Evolutionary conservation across 2,329 filamentous ascomycete genomes (phyloP).

Genomic region (Fusarium tjaetaba): DNA sequence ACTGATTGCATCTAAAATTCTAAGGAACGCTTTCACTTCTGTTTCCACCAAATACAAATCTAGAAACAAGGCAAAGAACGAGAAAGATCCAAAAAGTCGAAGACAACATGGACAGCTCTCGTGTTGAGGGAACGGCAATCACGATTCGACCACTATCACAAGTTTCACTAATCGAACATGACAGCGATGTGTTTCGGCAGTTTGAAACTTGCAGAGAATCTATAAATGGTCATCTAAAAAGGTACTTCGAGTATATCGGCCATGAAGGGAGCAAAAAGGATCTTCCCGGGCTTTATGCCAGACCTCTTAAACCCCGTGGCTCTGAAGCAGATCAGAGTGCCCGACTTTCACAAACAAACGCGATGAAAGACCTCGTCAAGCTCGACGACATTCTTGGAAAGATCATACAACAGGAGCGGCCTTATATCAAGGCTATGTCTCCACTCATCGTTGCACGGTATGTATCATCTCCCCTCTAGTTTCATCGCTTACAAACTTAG

Average conservation of each 20-base stretch:
- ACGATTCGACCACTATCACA: rapidly evolving
- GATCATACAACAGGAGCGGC: background rate
- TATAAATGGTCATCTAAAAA: background rate
- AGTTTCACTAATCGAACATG: rapidly evolving
- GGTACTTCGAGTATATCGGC: background rate
- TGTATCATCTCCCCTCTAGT: rapidly evolving
- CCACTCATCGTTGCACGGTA: background rate
- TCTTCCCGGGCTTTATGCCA: background rate
- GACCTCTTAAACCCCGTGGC: rapidly evolving
- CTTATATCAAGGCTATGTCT: background rate
- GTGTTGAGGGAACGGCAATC: rapidly evolving
- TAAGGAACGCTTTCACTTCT: background rate
- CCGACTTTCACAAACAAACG: rapidly evolving
- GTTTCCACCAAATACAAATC: rapidly evolving
- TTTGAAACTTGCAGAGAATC: background rate
- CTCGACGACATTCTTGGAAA: background rate
- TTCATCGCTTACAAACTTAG: background rate
- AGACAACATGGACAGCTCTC: rapidly evolving
- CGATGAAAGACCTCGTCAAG: rapidly evolving
- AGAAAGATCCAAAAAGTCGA: rapidly evolving
- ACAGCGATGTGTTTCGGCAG: background rate
- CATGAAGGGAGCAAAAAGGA: rapidly evolving
- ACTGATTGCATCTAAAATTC: background rate
- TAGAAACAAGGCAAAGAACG: rapidly evolving
- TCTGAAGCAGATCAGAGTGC: rapidly evolving